Percentiles rank a stretch among this genome's conserved stretches.
These are phyloP conservation scores for Stachybotrys echinatus DNA, from an alignment of 2,329 filamentous ascomycete genomes.

Conservation along the genomic window DNA sequence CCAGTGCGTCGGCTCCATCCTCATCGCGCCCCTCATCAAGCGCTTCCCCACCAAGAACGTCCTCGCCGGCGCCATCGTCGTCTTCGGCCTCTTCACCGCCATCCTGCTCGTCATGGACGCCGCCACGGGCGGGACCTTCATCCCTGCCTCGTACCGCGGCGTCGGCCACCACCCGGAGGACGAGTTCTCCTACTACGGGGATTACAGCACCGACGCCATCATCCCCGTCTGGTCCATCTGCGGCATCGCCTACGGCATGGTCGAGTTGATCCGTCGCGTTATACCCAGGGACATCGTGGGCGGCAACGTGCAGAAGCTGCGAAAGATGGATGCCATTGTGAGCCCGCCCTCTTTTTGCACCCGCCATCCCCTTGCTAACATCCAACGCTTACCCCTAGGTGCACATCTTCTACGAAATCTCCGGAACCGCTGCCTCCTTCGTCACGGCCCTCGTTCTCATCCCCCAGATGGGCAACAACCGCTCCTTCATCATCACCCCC, in stretches of 20 bases:
- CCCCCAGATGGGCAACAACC: slow-evolving; percentile 43
- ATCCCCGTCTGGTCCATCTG: slow-evolving; percentile 41
- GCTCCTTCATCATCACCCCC: slow-evolving; percentile 44
- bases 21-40: slow-evolving; percentile 45
- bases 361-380: no score
- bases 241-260: slow-evolving; percentile 41
- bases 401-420: slow-evolving; percentile 42
- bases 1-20: slow-evolving; percentile 43
- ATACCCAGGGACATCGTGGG: slow-evolving; percentile 47
- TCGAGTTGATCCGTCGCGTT: slow-evolving; percentile 44
- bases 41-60: slow-evolving; percentile 41
- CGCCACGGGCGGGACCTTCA: slow-evolving; percentile 39
- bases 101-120: slow-evolving; percentile 42
- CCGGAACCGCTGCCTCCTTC: slow-evolving; percentile 41
- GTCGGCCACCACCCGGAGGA: background rate
- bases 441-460: slow-evolving; percentile 44
- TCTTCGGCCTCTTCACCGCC: slow-evolving; percentile 41
- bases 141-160: background rate
- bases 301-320: slow-evolving; percentile 42
- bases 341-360: slow-evolving; percentile 1
- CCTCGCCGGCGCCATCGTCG: slow-evolving; percentile 33
- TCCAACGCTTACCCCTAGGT: no score
- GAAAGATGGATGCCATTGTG: slow-evolving; percentile 37
- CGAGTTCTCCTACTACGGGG: background rate
- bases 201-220: slow-evolving; percentile 42